These are phyloP conservation scores for Tetracentron sinense DNA, from an alignment of 164 flowering plant genomes.

Conservation along the genomic window DNA sequence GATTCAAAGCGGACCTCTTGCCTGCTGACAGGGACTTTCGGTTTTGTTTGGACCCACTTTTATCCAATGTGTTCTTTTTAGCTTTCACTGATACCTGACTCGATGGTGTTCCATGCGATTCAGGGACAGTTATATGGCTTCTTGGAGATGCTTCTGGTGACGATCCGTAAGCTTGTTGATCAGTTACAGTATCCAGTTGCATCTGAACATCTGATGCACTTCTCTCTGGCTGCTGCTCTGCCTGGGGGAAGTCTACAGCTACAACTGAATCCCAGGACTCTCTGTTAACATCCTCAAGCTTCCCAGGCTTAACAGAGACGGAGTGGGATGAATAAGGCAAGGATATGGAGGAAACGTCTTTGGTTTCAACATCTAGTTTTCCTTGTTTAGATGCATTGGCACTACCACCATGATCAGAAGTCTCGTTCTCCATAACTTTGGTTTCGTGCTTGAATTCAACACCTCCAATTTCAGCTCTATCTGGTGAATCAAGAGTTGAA, in stretches of 20 bases:
- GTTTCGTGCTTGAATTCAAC: conserved; percentile 28
- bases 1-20: conserved; percentile 48
- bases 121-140: conserved; percentile 54
- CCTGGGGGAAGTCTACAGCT: conserved; percentile 15
- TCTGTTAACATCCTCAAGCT: conserved; percentile 19
- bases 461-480: conserved; percentile 42
- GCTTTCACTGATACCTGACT: conserved; percentile 61
- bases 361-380: conserved; percentile 15
- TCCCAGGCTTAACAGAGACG: too few species aligned
- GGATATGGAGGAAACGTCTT: neutral
- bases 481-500: conserved; percentile 84
- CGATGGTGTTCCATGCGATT: conserved; percentile 80
- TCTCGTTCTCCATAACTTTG: conserved; percentile 21
- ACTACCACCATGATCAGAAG: conserved; percentile 13
- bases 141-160: conserved; percentile 73
- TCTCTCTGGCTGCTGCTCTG: conserved; percentile 28
- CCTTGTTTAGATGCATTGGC: neutral
- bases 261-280: conserved; percentile 20
- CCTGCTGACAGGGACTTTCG: conserved; percentile 36
- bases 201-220: conserved; percentile 27
- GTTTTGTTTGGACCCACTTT: conserved; percentile 34
- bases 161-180: conserved; percentile 27
- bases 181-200: conserved; percentile 26
- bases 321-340: neutral
- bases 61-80: conserved; percentile 39